Conservation (phyloP, 441 rosid genomes). For the Gossypium trilobum region DNA sequence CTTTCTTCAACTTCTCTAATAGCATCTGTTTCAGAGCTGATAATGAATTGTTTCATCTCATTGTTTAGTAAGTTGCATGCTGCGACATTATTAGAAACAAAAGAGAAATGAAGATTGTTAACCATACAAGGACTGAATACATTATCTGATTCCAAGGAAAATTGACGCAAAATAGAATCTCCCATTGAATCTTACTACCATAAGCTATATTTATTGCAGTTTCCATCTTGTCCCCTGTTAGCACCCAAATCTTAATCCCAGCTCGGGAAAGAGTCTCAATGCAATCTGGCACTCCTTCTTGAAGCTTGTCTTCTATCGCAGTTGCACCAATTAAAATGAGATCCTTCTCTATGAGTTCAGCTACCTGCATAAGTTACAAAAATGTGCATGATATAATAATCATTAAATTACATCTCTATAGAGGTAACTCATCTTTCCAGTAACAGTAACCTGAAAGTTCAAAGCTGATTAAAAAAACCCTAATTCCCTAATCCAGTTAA, state of each 20-base stretch:
- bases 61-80: conserved; percentile 83
- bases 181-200: conserved; percentile 45
- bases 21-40: conserved; percentile 74
- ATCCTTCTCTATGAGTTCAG: conserved; percentile 86
- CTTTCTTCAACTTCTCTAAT: conserved; percentile 86
- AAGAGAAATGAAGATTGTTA: conserved; percentile 12
- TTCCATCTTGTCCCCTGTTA: conserved; percentile 98
- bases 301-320: conserved; percentile 99
- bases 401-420: conserved; percentile 8
- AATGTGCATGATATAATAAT: conserved; percentile 13
- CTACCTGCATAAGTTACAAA: conserved; percentile 54
- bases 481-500: too few species aligned
- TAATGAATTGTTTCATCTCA: conserved; percentile 69
- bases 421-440: not conserved
- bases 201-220: conserved; percentile 98
- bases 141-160: conserved; percentile 6
- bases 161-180: not conserved
- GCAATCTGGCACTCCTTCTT: conserved; percentile 97
- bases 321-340: conserved; percentile 86
- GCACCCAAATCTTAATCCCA: conserved; percentile 98
- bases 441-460: too few species aligned
- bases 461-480: too few species aligned
- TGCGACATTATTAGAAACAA: conserved; percentile 23
- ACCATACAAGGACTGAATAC: conserved; percentile 12
- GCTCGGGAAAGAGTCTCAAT: conserved; percentile 96